Base-by-base conservation (phyloP, 257 asterid genomes). In the Scutellaria baicalensis region DNA sequence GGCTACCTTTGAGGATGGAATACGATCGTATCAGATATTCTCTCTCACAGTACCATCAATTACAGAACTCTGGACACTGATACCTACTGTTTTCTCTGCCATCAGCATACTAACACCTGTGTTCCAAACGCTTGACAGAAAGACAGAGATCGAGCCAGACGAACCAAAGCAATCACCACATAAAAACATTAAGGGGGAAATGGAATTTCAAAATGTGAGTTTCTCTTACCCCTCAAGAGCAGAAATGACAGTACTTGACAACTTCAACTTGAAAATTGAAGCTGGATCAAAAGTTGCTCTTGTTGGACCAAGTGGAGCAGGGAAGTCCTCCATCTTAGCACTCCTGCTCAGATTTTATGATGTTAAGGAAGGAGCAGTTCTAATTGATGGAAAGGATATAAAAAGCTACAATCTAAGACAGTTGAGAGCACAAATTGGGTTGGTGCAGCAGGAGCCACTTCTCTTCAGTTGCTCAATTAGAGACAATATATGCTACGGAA, bases 401-500 rank as follows among this genome's bases (percentile, higher is more conserved):
- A 72, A 64, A 73, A 70, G 72, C 39, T 85, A 81, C 77, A 89
- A 87, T 57, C 73, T 89, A 68, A 79, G 81, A 71, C 78, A 56
- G 20, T 54, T 84, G 73, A 81, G 91, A 73, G 61, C 80, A 55
- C 90, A 80, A 55, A 82, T 87, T 45, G 96, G 89, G 18, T 79
- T 89, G 73, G 96, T 89, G 73, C 93, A 87, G 81, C 97, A 85
- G 71, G 96, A 91, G 79, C 95, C 95, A 0, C 85, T 84, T 33
- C 84, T 86, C 67, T 91, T 91, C 79, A 89, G 88, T 71, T 81
- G 79, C 85, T 85, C 96, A 33, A 89, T 86, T 27, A 85, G 82
- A 77, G 91, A 78, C 39, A 85, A 89, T 55, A 87, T 89, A 77
- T 80, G 85, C 77, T 85, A 88, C 0, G 93, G 95, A 45, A 85